Evolutionary conservation across 2,329 filamentous ascomycete genomes (phyloP).

Genomic region (Dothistroma septosporum): DNA sequence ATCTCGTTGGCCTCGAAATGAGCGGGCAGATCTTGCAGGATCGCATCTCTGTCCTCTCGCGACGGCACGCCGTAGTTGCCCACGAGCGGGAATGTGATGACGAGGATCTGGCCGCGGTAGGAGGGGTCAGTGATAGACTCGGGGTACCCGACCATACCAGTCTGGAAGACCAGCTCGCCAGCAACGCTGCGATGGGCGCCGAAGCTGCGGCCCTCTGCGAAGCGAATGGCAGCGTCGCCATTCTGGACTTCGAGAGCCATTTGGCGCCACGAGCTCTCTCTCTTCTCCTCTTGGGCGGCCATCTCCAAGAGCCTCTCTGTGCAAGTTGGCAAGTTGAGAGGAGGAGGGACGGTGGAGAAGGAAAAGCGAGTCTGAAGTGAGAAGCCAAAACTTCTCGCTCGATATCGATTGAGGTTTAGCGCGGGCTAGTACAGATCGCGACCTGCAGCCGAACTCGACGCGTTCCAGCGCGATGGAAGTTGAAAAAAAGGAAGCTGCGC

Average conservation of each 20-base stretch:
- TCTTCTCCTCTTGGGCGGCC: constrained; percentile 28
- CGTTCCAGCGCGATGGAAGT: background rate
- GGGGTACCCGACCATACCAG: constrained; percentile 97
- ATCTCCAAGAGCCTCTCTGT: constrained; percentile 22
- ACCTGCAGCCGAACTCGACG: background rate
- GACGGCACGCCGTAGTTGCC: constrained; percentile 98
- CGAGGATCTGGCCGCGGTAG: constrained; percentile 88
- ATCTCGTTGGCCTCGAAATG: constrained; percentile 92
- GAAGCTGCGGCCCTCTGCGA: constrained; percentile 94
- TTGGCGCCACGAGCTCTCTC: constrained; percentile 18
- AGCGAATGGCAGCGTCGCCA: constrained; percentile 55
- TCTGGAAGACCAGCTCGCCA: constrained; percentile 98
- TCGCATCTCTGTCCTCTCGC: constrained; percentile 74
- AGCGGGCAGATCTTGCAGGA: constrained; percentile 80
- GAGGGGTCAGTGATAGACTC: constrained; percentile 87
- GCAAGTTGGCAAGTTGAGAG: constrained; percentile 6
- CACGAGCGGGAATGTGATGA: constrained; percentile 91
- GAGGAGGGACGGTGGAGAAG: constrained; percentile 1
- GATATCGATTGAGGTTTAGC: background rate
- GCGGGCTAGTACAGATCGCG: background rate
- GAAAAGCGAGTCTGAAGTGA: background rate
- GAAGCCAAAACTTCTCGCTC: background rate
- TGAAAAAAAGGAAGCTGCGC: too few species aligned
- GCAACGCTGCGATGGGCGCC: constrained; percentile 91
- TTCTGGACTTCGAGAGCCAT: constrained; percentile 91